phyloP scores from a whole-genome alignment of 1,139 yeast genomes.

The Kazachstania sp. region DNA sequence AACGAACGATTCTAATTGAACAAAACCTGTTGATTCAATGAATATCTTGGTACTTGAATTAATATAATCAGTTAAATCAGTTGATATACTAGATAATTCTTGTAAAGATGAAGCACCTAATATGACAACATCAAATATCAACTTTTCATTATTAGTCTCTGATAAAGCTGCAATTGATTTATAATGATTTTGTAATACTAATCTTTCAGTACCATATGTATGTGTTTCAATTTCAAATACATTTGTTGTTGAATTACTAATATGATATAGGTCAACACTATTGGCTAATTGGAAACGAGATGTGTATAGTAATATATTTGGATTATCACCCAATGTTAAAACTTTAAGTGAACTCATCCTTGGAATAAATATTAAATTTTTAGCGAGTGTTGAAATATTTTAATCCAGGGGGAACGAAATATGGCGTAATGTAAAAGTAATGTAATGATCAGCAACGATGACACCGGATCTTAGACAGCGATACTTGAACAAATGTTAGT shows the following conservation, averaged over 20 bases:
- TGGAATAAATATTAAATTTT: too few relatives aligned
- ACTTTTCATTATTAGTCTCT: not conserved
- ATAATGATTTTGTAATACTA: conserved; percentile 21
- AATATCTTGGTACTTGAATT: conserved; percentile 41
- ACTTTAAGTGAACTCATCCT: conserved; percentile 26
- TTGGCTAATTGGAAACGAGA: conserved; percentile 30
- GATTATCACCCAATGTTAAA: conserved; percentile 26
- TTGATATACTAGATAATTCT: conserved; percentile 33
- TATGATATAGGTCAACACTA: conserved; percentile 28
- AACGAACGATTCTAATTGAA: conserved; percentile 62
- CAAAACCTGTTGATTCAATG: conserved; percentile 60
- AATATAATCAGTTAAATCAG: conserved; percentile 29
- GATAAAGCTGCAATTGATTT: conserved; percentile 15
- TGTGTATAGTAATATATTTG: conserved; percentile 27
- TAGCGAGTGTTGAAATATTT: too few relatives aligned
- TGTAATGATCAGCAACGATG: too few relatives aligned
- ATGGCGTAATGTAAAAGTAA: too few relatives aligned
- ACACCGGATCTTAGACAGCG: too few relatives aligned
- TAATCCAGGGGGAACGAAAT: too few relatives aligned
- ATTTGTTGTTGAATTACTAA: conserved; percentile 19
- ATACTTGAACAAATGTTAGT: too few relatives aligned
- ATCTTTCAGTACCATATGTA: conserved; percentile 20
- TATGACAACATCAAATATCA: conserved; percentile 41
- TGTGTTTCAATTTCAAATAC: conserved; percentile 16
- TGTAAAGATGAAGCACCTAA: conserved; percentile 40